Evolutionary conservation across 176 grass and related monocot genomes (phyloP).

Genomic region (Lolium perenne): DNA sequence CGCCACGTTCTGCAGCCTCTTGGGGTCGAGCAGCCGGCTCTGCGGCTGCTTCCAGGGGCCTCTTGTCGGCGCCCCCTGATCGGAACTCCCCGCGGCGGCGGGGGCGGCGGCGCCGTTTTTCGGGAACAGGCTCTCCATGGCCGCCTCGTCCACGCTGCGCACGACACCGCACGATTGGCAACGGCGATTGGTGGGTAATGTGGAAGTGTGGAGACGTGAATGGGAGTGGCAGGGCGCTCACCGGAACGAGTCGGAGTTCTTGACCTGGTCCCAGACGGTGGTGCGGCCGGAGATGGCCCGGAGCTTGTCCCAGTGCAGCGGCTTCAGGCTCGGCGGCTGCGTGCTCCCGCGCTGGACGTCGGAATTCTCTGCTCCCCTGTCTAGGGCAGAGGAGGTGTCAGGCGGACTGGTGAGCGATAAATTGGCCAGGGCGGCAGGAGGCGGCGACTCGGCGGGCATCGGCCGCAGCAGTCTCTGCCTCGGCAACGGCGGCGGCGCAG

Average conservation of each 20-base stretch:
- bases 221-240: neutral
- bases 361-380: constrained; percentile 37
- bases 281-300: constrained; percentile 55
- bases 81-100: constrained; percentile 15
- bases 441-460: constrained; percentile 48
- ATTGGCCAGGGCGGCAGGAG: constrained; percentile 40
- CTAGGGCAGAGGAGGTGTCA: constrained; percentile 37
- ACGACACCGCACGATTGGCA: neutral
- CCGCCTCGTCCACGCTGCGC: constrained; percentile 71
- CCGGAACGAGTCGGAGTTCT: constrained; percentile 64
- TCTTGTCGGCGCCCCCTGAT: constrained; percentile 18
- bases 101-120: constrained; percentile 29
- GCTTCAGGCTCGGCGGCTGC: constrained; percentile 52
- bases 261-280: constrained; percentile 69
- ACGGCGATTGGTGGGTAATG: neutral
- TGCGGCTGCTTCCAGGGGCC: constrained; percentile 51
- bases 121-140: constrained; percentile 73
- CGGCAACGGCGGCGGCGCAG: constrained; percentile 45
- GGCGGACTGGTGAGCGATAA: constrained; percentile 37
- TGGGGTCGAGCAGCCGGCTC: constrained; percentile 64
- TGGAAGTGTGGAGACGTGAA: neutral
- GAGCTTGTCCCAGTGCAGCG: constrained; percentile 75
- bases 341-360: constrained; percentile 28
- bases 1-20: constrained; percentile 79
- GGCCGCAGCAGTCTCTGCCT: constrained; percentile 55